phyloP scores from a whole-genome alignment of 192 early-diverging fungal genomes.

The Umbelopsis vinacea region DNA sequence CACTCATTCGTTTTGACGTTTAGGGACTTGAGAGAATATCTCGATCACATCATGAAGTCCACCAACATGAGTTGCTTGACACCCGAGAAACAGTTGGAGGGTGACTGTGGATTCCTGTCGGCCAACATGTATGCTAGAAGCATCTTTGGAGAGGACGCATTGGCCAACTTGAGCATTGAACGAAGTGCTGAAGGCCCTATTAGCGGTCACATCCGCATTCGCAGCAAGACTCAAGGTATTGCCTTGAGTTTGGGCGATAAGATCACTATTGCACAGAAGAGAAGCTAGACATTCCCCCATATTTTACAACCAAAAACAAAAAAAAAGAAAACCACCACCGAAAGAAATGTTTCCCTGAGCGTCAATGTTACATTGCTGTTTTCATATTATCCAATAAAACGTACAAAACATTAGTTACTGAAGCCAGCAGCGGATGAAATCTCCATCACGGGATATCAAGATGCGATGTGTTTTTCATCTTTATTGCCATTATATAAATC shows the following conservation, averaged over 20 bases:
- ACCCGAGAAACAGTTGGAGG: conserved; percentile 86
- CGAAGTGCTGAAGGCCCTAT: conserved; percentile 75
- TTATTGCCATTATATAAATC: neutral
- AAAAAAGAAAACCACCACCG: neutral
- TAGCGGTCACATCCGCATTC: conserved; percentile 95
- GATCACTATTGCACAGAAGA: conserved; percentile 66
- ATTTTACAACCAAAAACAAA: neutral
- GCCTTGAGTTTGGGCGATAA: conserved; percentile 92
- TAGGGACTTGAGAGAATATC: conserved; percentile 85
- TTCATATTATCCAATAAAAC: conserved; percentile 9
- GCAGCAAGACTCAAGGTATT: conserved; percentile 98
- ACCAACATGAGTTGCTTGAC: conserved; percentile 99
- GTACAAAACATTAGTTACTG: conserved; percentile 19
- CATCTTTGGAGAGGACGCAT: conserved; percentile 98
- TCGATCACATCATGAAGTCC: conserved; percentile 92
- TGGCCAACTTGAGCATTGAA: conserved; percentile 97
- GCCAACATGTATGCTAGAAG: conserved; percentile 96
- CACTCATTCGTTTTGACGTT: neutral
- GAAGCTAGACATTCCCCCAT: conserved; percentile 15
- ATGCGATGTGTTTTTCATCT: neutral
- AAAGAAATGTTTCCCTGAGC: neutral
- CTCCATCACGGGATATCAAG: neutral
- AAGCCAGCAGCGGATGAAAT: neutral
- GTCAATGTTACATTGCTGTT: conserved; percentile 3
- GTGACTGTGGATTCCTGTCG: conserved; percentile 97